Conservation (phyloP, 768 basidiomycete species). For the Fistulinella prunicolor region DNA sequence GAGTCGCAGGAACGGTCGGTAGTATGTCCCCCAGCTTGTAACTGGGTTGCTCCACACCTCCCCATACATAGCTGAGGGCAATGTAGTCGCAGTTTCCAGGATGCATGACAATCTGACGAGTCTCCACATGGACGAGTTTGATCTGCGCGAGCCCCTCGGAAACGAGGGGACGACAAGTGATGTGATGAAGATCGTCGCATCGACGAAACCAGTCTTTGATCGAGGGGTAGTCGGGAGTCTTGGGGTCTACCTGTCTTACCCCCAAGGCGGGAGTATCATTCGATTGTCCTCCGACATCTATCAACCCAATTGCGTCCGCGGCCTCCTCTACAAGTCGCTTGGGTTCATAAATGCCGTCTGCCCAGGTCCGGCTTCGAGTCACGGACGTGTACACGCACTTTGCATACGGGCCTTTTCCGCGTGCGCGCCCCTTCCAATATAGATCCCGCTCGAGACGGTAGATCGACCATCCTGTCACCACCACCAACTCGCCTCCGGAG, state of each 20-base stretch:
- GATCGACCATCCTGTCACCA: slow-evolving; percentile 2
- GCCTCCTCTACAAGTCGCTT: neutral
- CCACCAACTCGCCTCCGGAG: neutral
- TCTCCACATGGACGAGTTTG: slow-evolving; percentile 9
- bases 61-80: slow-evolving; percentile 20
- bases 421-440: neutral
- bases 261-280: neutral
- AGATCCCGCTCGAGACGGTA: neutral
- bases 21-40: slow-evolving; percentile 11
- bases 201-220: slow-evolving; percentile 10
- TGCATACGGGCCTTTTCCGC: slow-evolving; percentile 4
- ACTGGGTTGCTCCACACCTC: slow-evolving; percentile 4
- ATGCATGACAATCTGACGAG: slow-evolving; percentile 8
- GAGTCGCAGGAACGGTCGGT: slow-evolving; percentile 12
- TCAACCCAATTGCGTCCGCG: slow-evolving; percentile 7
- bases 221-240: neutral
- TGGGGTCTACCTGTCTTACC: slow-evolving; percentile 3
- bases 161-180: slow-evolving; percentile 1
- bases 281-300: neutral
- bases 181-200: slow-evolving; percentile 8
- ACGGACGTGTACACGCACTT: slow-evolving; percentile 9
- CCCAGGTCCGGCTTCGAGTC: neutral
- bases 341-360: neutral
- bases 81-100: slow-evolving; percentile 9
- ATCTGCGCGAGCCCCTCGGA: slow-evolving; percentile 6